A percentile compares a stretch with the other conserved stretches of the same genome.
Conservation (phyloP, 1,284 basidiomycete species). For the Heliocybe sulcata region DNA sequence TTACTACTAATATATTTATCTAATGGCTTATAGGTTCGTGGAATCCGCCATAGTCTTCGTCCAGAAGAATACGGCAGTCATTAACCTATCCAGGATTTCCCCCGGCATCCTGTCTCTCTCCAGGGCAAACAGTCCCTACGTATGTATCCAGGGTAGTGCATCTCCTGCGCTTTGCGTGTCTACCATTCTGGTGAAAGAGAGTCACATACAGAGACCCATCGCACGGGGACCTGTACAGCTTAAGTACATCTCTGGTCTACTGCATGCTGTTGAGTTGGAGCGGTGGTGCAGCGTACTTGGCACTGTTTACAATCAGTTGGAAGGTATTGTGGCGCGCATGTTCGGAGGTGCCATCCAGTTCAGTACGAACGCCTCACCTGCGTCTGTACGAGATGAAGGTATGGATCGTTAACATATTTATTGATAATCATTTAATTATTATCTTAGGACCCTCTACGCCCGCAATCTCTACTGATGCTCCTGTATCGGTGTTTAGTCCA, state of each 20-base stretch:
- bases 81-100: not conserved
- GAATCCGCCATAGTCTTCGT: not conserved
- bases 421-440: no score
- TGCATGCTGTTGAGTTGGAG: not conserved
- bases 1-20: not conserved
- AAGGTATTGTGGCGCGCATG: not conserved
- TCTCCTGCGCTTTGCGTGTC: not conserved
- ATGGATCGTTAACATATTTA: no score
- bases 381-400: no score
- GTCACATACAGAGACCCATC: not conserved
- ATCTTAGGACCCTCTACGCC: no score
- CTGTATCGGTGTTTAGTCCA: no score
- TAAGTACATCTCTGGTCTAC: not conserved
- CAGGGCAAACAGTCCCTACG: not conserved
- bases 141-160: no score
- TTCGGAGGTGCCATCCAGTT: not conserved
- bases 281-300: not conserved
- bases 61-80: not conserved
- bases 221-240: not conserved
- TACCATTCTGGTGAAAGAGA: not conserved
- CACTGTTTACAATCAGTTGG: not conserved
- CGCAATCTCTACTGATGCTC: no score
- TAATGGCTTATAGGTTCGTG: not conserved
- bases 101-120: not conserved
- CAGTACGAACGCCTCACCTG: no score